These are phyloP conservation scores for Tylopilus subfusipes DNA, from an alignment of 768 basidiomycete genomes.

Conservation along the genomic window DNA sequence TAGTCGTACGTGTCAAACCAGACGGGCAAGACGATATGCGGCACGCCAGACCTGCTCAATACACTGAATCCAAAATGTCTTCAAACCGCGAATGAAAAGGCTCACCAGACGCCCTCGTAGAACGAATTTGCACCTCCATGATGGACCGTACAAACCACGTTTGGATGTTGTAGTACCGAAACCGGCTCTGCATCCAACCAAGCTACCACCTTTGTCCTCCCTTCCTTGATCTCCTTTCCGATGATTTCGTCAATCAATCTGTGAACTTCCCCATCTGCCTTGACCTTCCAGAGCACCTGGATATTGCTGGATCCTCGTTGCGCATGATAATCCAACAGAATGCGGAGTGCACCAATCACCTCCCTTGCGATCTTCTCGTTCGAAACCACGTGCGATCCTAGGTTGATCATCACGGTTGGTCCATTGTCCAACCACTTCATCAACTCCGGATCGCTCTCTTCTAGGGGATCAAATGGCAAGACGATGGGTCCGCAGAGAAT, in stretches of 20 bases:
- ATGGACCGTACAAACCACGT: background rate
- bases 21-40: constrained; percentile 10
- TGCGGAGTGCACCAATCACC: constrained; percentile 4
- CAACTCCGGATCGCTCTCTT: constrained; percentile 4
- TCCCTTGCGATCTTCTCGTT: background rate
- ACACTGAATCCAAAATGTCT: too few species aligned
- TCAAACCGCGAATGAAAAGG: background rate
- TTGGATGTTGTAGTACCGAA: constrained; percentile 2
- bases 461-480: constrained; percentile 3
- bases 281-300: constrained; percentile 13
- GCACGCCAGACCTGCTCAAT: constrained; percentile 10
- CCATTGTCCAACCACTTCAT: constrained; percentile 9
- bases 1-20: constrained; percentile 13
- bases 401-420: constrained; percentile 11
- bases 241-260: background rate
- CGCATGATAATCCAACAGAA: constrained; percentile 2
- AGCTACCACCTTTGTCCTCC: too few species aligned
- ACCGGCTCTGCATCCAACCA: constrained; percentile 13
- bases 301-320: background rate
- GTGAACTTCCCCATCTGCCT: background rate
- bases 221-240: constrained; percentile 4
- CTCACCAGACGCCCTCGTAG: constrained; percentile 1
- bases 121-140: constrained; percentile 5
- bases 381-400: constrained; percentile 2
- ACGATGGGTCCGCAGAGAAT: constrained; percentile 8